Conservation (phyloP, 108 stramenopile species). For the Cyclotella choctawhatcheeana region DNA sequence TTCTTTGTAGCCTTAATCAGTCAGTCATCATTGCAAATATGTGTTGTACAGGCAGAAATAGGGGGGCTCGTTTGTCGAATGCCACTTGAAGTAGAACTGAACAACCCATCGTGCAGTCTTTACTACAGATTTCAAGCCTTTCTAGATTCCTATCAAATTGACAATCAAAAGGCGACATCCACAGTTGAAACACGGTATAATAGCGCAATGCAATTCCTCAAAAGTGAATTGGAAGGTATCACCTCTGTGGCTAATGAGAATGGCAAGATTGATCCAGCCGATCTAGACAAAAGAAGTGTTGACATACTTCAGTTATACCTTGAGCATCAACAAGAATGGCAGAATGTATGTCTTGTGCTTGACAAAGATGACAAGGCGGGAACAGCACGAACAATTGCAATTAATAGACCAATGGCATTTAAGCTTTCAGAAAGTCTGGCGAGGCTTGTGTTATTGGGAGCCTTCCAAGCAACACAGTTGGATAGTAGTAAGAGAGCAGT, state of each 20-base stretch:
- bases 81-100: conserved; percentile 83
- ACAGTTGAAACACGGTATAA: conserved; percentile 60
- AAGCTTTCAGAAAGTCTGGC: conserved; percentile 73
- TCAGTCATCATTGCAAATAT: too few species aligned
- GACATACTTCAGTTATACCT: conserved; percentile 72
- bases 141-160: conserved; percentile 7
- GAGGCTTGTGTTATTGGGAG: conserved; percentile 62
- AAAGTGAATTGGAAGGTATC: conserved; percentile 60
- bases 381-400: conserved; percentile 55
- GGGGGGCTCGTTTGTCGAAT: conserved; percentile 82
- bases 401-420: conserved; percentile 87
- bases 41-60: conserved; percentile 64
- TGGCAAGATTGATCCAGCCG: conserved; percentile 67
- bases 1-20: too few species aligned
- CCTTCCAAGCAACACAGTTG: conserved; percentile 31
- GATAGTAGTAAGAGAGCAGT: too few species aligned
- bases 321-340: conserved; percentile 75
- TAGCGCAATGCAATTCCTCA: conserved; percentile 55
- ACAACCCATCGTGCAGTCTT: conserved; percentile 39
- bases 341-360: conserved; percentile 79
- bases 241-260: conserved; percentile 42
- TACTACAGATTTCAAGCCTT: conserved; percentile 48
- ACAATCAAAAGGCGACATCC: conserved; percentile 17
- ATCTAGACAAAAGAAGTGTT: conserved; percentile 42
- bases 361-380: conserved; percentile 44